These are phyloP conservation scores for Globisporangium uncinulatum DNA, from an alignment of 352 stramenopile genomes.

Conservation along the genomic window DNA sequence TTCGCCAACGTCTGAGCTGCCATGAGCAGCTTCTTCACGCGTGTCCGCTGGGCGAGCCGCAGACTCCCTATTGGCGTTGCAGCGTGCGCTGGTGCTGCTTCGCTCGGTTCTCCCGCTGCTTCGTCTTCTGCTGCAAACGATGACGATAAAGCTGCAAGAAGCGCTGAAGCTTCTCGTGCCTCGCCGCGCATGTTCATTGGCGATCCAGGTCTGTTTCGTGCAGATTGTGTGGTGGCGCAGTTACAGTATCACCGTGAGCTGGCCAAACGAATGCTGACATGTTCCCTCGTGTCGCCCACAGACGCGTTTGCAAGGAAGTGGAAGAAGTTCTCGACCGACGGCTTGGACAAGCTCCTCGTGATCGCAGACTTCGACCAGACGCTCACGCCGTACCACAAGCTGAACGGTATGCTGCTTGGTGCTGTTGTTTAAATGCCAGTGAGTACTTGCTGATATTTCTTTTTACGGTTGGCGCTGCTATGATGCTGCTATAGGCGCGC, in stretches of 20 bases:
- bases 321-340: constrained; percentile 67
- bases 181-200: constrained; percentile 21
- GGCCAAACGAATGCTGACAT: no score
- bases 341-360: constrained; percentile 63
- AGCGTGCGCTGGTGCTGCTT: neutral
- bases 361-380: constrained; percentile 85
- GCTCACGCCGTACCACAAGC: constrained; percentile 61
- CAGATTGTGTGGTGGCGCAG: no score
- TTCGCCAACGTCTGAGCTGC: neutral
- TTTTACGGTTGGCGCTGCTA: no score
- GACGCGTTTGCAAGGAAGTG: constrained; percentile 68
- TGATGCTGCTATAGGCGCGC: constrained; percentile 1
- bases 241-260: no score
- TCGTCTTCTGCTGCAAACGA: constrained; percentile 5
- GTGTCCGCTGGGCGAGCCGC: neutral
- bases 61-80: neutral
- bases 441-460: no score
- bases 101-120: neutral
- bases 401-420: constrained; percentile 18
- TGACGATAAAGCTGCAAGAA: constrained; percentile 5
- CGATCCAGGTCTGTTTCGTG: neutral
- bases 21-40: neutral
- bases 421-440: neutral
- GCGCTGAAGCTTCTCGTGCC: constrained; percentile 13
- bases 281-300: constrained; percentile 5